These are phyloP conservation scores for Alternaria sp. DNA, from an alignment of 2,329 filamentous ascomycete genomes.

Conservation along the genomic window DNA sequence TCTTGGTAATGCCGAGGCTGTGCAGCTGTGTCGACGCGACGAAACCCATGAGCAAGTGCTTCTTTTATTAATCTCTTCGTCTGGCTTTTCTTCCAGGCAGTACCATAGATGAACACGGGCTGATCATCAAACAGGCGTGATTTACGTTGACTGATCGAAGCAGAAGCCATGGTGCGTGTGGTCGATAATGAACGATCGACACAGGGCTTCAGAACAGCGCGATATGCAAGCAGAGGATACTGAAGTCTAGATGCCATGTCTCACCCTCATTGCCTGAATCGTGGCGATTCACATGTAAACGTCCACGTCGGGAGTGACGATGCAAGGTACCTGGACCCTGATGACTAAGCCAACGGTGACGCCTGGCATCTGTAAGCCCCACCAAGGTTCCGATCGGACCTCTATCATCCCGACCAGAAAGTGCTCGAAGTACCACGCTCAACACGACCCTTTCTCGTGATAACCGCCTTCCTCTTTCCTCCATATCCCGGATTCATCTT, in stretches of 20 bases:
- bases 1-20: slow-evolving; percentile 84
- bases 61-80: slow-evolving; percentile 73
- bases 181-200: background rate
- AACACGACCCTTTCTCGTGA: background rate
- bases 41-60: slow-evolving; percentile 75
- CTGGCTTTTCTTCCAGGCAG: slow-evolving; percentile 82
- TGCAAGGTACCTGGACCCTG: slow-evolving; percentile 3
- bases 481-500: background rate
- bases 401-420: slow-evolving; percentile 21
- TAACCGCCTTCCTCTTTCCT: background rate
- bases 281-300: background rate
- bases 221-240: background rate
- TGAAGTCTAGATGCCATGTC: background rate
- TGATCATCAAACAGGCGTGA: slow-evolving; percentile 29
- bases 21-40: slow-evolving; percentile 78
- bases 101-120: slow-evolving; percentile 73
- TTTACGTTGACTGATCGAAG: slow-evolving; percentile 9
- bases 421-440: slow-evolving; percentile 17
- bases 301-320: background rate
- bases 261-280: too few relatives aligned
- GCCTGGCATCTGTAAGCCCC: slow-evolving; percentile 16
- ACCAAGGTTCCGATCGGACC: slow-evolving; percentile 25
- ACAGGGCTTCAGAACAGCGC: too few relatives aligned
- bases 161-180: slow-evolving; percentile 31
- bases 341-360: slow-evolving; percentile 21